Base-by-base conservation (phyloP, 2,329 filamentous ascomycete genomes). In the Aspergillus eucalypticola region DNA sequence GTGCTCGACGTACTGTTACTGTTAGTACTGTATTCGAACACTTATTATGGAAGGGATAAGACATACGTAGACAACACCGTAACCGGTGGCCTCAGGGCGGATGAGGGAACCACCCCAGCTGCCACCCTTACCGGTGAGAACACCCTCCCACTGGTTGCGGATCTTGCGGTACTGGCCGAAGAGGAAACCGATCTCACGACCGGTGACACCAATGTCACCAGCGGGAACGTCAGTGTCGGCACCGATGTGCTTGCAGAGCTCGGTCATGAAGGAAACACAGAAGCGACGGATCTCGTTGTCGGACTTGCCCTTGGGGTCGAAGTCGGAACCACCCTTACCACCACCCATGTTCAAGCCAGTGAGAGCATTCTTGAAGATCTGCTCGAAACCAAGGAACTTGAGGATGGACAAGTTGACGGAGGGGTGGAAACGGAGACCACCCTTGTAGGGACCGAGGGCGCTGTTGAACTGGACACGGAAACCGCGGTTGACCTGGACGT, bases 301-400 rank as follows among this genome's bases (percentile, higher is more conserved):
- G 58, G 89, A 90, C 87, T 97, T 98, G 83, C 92, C 93, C 87
- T 98, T 99, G 79, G 95, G 95, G 81, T 98, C 92, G 78, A 99
- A 98, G 84, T 98, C 95, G 77, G 94, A 89, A 73, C 95, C 95
- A 81, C 95, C 95, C 84, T 98, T 98, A 75, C 90, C 95, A 82
- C 95, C 95, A 67, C 95, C 95, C 88, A 99, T 97, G 83, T 87
- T 91, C 74, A 96, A 82, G 75, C 95, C 95, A 64, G 95, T 98
- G 69, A 98, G 83, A 69, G 95, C 95, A 91, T 98, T 98, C 87
- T 98, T 98, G 86, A 98, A 98, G 82, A 94, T 96, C 83, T 98
- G 95, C 88, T 99, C 95, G 74, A 98, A 98, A 67, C 94, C 95
- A 75, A 99, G 86, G 83, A 98, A 98, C 84, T 99, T 99, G 73